Conservation (phyloP, 352 stramenopile genomes). For the Phytophthora ramorum region DNA sequence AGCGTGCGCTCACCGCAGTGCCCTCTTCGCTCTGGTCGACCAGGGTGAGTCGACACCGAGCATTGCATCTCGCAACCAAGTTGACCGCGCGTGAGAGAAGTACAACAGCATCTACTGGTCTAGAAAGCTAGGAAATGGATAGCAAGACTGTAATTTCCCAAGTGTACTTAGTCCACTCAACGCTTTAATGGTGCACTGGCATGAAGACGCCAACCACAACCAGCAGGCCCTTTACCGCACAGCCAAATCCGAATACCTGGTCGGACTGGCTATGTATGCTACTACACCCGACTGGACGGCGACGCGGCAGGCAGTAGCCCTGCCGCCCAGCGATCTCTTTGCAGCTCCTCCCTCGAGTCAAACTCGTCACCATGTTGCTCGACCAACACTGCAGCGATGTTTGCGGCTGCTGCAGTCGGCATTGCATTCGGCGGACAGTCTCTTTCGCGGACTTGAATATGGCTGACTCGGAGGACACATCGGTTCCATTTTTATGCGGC, state of each 20-base stretch:
- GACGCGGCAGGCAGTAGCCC: no score
- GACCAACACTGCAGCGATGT: not conserved
- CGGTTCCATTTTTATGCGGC: conserved; percentile 9
- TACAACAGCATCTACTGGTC: no score
- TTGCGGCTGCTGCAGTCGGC: not conserved
- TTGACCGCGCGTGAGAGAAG: no score
- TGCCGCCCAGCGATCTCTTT: not conserved
- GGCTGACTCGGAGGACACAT: conserved; percentile 19
- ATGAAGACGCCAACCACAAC: no score
- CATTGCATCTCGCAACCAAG: no score
- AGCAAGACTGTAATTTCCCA: no score
- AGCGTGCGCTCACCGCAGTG: not conserved
- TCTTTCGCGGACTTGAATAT: conserved; percentile 14
- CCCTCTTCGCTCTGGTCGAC: not conserved
- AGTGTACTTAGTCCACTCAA: no score
- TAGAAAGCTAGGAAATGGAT: no score
- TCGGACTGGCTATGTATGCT: not conserved
- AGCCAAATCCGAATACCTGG: not conserved
- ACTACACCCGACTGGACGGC: not conserved
- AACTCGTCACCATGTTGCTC: not conserved
- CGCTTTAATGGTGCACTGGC: no score
- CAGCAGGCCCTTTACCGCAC: no score
- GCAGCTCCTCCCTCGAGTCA: not conserved
- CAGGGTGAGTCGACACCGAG: not conserved
- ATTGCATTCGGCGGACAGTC: not conserved